These are phyloP conservation scores for Eustoma russellianum DNA, from an alignment of 257 asterid genomes.

Conservation along the genomic window DNA sequence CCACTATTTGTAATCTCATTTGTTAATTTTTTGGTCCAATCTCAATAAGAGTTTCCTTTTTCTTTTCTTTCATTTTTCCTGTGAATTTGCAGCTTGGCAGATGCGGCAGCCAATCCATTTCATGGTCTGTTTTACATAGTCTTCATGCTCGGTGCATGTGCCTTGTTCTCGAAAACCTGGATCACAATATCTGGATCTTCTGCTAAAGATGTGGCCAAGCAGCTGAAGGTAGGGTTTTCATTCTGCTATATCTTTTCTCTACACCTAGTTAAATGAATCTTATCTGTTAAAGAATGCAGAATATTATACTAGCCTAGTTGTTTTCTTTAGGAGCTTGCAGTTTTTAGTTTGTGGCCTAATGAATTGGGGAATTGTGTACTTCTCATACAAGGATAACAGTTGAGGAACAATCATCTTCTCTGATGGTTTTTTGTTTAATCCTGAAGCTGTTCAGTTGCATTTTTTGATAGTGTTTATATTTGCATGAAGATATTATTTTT, in stretches of 20 bases:
- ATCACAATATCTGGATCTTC: slow-evolving; percentile 75
- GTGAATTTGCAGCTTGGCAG: slow-evolving; percentile 47
- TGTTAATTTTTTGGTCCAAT: neutral
- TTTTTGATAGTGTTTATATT: too few species aligned
- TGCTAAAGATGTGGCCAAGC: slow-evolving; percentile 65
- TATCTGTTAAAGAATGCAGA: too few species aligned
- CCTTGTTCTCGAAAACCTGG: slow-evolving; percentile 67
- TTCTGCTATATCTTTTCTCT: too few species aligned
- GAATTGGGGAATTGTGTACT: too few species aligned
- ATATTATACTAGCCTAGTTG: too few species aligned
- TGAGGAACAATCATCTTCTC: too few species aligned
- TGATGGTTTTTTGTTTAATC: too few species aligned
- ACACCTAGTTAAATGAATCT: neutral
- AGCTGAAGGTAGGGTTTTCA: slow-evolving; percentile 40
- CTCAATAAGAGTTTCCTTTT: slow-evolving; percentile 3
- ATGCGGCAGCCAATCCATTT: slow-evolving; percentile 55
- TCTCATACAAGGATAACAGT: too few species aligned
- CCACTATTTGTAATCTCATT: neutral
- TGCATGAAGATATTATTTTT: too few species aligned
- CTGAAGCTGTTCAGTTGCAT: too few species aligned
- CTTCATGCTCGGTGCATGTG: slow-evolving; percentile 68
- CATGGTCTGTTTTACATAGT: slow-evolving; percentile 56
- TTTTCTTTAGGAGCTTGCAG: neutral
- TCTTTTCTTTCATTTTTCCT: slow-evolving; percentile 5
- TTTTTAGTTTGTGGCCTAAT: too few species aligned